Percentiles rank a stretch among this genome's conserved stretches.
Evolutionary conservation across 1,284 basidiomycete species (phyloP).

Genomic region (Gomphus bonarii): DNA sequence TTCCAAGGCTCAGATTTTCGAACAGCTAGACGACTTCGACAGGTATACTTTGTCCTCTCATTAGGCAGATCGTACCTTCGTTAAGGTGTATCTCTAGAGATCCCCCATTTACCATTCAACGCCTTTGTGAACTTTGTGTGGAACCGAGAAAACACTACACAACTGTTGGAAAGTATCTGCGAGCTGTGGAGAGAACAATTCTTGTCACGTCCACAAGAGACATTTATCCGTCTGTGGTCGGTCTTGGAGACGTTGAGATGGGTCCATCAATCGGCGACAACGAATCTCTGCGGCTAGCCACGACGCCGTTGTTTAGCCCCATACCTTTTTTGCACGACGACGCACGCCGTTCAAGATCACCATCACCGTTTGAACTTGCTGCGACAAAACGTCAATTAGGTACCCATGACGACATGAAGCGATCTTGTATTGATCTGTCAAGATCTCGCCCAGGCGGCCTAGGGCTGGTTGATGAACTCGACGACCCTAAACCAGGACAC

Average conservation of each 20-base stretch:
- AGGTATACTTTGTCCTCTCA: constrained; percentile 36
- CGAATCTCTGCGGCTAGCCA: constrained; percentile 40
- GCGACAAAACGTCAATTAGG: constrained; percentile 23
- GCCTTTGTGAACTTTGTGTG: constrained; percentile 78
- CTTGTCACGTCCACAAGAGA: constrained; percentile 78
- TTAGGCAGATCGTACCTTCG: background rate
- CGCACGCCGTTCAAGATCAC: constrained; percentile 51
- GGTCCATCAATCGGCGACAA: constrained; percentile 23
- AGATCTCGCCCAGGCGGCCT: constrained; percentile 22
- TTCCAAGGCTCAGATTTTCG: constrained; percentile 49
- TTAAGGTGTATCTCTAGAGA: constrained; percentile 28
- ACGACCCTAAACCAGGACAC: constrained; percentile 72
- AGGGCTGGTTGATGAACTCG: constrained; percentile 73
- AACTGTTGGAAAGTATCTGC: constrained; percentile 80
- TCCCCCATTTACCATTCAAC: constrained; percentile 89
- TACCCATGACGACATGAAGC: background rate
- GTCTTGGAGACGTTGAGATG: constrained; percentile 27
- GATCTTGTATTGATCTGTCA: background rate
- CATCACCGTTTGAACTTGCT: constrained; percentile 53
- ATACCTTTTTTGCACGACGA: constrained; percentile 76
- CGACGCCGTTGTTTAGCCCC: constrained; percentile 74
- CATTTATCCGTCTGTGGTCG: constrained; percentile 47
- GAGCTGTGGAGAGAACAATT: constrained; percentile 78
- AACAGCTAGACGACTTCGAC: constrained; percentile 68
- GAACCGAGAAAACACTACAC: constrained; percentile 67